A percentile compares a stretch with the other conserved stretches of the same genome.
These are phyloP conservation scores for Calvatia gigantea DNA, from an alignment of 768 basidiomycete species.

Conservation along the genomic window DNA sequence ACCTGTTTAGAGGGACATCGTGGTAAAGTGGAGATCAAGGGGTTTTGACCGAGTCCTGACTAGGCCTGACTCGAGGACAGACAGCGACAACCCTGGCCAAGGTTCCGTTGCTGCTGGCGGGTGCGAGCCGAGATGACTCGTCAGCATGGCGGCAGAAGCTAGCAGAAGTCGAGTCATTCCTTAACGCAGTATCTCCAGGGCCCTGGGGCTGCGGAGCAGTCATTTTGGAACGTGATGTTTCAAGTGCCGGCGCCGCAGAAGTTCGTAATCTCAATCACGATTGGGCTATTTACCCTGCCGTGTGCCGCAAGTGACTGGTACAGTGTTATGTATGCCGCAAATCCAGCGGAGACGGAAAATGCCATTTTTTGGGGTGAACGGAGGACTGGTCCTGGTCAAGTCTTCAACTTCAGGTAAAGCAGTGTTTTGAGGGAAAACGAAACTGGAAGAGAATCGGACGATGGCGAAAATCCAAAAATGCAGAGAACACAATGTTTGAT, in stretches of 20 bases:
- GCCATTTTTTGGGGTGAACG: no score
- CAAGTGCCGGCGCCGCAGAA: slow-evolving; percentile 8
- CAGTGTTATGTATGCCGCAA: not conserved
- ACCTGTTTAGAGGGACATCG: no score
- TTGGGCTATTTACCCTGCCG: not conserved
- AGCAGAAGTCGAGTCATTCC: slow-evolving; percentile 1
- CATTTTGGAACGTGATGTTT: no score
- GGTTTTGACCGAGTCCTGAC: no score
- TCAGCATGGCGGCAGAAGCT: not conserved
- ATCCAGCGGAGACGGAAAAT: not conserved
- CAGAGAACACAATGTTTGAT: not conserved
- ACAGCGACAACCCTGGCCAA: no score
- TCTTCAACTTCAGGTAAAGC: no score
- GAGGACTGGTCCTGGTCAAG: not conserved
- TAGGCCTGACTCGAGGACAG: no score
- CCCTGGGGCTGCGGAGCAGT: no score
- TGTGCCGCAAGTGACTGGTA: not conserved
- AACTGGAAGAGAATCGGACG: no score
- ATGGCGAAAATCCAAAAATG: not conserved
- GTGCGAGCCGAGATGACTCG: slow-evolving; percentile 12
- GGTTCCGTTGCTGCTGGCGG: slow-evolving; percentile 3
- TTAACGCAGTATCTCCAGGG: not conserved
- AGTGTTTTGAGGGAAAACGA: no score
- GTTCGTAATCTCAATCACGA: slow-evolving; percentile 5
- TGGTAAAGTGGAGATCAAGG: no score